Conservation (phyloP, 495 filamentous ascomycete species). For the Amniculicola lignicola region DNA sequence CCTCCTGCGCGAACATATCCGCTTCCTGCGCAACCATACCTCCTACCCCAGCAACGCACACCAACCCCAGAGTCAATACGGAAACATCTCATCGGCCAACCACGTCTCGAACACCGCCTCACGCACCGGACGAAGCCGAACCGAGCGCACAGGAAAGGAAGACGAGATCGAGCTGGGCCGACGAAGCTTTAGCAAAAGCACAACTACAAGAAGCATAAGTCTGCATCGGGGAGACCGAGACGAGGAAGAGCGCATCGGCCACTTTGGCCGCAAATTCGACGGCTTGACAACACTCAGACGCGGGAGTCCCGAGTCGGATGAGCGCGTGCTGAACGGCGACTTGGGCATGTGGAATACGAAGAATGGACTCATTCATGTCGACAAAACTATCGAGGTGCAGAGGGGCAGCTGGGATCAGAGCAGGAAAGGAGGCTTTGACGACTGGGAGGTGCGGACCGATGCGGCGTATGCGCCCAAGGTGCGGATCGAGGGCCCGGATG, state of each 20-base stretch:
- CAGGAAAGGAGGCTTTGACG: neutral
- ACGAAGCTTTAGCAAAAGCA: neutral
- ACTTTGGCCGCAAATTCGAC: slow-evolving; percentile 2
- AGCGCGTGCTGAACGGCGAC: slow-evolving; percentile 1
- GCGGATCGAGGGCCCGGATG: slow-evolving; percentile 20
- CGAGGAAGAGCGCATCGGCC: slow-evolving; percentile 4
- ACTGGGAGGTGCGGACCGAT: slow-evolving; percentile 13
- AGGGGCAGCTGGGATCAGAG: slow-evolving; percentile 9
- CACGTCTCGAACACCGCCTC: neutral
- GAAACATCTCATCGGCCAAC: neutral
- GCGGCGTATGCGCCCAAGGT: slow-evolving; percentile 12
- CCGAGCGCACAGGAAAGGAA: neutral
- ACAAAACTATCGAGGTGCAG: slow-evolving; percentile 22
- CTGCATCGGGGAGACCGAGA: neutral
- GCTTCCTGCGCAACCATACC: slow-evolving; percentile 15
- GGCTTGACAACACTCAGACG: neutral
- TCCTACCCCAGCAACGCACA: slow-evolving; percentile 1
- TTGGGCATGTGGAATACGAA: slow-evolving; percentile 1
- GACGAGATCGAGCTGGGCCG: slow-evolving; percentile 9
- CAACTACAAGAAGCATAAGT: neutral
- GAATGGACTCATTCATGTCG: slow-evolving; percentile 13
- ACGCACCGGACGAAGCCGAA: neutral
- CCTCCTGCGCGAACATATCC: slow-evolving; percentile 23
- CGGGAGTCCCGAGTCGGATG: slow-evolving; percentile 8
- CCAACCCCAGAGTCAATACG: slow-evolving; percentile 7